Evolutionary conservation across 768 basidiomycete genomes (phyloP), one percentile per base, ranked within the genome.

Genomic region (Trametopsis cervina): DNA sequence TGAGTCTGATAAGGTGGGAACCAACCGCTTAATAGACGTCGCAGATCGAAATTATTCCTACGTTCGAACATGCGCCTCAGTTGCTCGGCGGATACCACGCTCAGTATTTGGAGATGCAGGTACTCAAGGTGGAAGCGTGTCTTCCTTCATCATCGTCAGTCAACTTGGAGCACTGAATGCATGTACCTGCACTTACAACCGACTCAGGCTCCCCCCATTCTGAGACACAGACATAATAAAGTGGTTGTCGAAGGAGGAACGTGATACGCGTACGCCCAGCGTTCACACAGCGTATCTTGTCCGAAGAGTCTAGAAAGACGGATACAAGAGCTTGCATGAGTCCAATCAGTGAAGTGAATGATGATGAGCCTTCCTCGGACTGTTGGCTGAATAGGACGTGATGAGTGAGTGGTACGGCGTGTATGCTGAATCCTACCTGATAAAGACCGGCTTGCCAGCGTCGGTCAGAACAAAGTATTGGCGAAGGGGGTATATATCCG

Each of bases 361-460:
- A 75, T 49, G 88, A 84, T 15, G 73, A 66, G 43, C 83, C 78
- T 46, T 76, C 77, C 39, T 70, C 71, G 39, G 71, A 72, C 40
- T 80, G 70, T 36, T 73, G 75, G 58, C 78, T 81, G 4, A n/a
- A 11, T 25, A 39, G 45, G 15, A 25, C 40, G 33, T 17, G 47
- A 29, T 37, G 21, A 23, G n/a, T n/a, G n/a, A n/a, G 40, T 27
- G 21, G 46, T 23, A 46, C n/a, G 11, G 33, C 56, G 17, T 5
- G 24, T 15, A 39, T 13, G 6, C 15, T 27, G 24, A 38, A 22
- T 25, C 70, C 50, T 63, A 88, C 93, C 89, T 90, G 37, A 81
- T 74, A 60, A 89, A 99, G 10, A 99, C 93, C n/a, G 94, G 94
- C 65, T 99, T 98, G 23, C 96, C 96, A 24, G 96, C 96, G 53